Conservation (phyloP, 2,329 filamentous ascomycete species). For the Cercospora sojina region DNA sequence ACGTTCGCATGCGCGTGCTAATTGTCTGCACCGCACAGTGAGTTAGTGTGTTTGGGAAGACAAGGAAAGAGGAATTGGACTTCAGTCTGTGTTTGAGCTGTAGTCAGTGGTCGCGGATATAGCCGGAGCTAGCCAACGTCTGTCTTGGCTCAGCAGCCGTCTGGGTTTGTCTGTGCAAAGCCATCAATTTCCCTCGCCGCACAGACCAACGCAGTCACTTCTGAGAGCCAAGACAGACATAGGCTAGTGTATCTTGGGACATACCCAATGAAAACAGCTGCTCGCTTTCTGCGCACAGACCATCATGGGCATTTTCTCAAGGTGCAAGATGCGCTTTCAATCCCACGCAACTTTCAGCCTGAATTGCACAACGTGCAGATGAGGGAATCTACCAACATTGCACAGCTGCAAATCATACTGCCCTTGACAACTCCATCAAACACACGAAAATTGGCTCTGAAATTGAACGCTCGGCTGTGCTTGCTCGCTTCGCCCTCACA, state of each 20-base stretch:
- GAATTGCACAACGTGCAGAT: neutral
- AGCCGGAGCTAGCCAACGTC: neutral
- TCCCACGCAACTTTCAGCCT: neutral
- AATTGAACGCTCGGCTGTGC: neutral
- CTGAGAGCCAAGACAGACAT: neutral
- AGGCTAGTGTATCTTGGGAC: neutral
- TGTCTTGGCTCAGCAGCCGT: neutral
- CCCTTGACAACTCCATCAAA: neutral
- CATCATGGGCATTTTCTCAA: neutral
- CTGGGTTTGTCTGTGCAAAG: neutral
- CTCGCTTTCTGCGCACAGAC: neutral
- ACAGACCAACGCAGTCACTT: neutral
- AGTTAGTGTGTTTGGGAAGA: neutral
- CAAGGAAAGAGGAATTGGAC: neutral
- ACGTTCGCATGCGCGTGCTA: neutral
- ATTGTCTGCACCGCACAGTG: neutral
- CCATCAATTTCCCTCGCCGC: too few species aligned
- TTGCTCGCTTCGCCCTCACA: neutral
- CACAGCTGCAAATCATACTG: neutral
- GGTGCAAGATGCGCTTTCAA: neutral
- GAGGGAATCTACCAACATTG: neutral
- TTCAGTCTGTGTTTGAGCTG: neutral
- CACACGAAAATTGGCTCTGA: neutral
- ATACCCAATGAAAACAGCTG: neutral
- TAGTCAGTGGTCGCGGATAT: neutral